Conservation (phyloP, 441 rosid species). For the Adansonia rubrostipa region DNA sequence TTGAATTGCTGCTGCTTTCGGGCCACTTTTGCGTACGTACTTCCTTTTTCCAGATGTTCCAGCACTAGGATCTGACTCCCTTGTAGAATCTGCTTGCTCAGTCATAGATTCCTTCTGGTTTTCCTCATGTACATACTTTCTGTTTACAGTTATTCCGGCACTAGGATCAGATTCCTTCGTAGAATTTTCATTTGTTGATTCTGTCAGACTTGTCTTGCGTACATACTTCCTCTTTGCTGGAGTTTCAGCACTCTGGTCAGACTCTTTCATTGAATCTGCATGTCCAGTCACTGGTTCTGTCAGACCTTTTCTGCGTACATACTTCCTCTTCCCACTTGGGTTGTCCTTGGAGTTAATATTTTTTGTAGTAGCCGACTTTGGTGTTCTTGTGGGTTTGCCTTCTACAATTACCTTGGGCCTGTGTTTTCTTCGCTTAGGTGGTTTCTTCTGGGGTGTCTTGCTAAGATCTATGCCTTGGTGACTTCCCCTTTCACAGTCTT, state of each 20-base stretch:
- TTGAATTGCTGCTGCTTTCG: constrained; percentile 22
- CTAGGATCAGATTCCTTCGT: constrained; percentile 26
- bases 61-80: constrained; percentile 34
- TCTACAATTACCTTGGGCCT: constrained; percentile 82
- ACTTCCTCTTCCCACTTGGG: constrained; percentile 63
- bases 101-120: constrained; percentile 48
- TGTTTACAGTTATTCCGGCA: constrained; percentile 44
- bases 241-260: constrained; percentile 34
- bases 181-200: constrained; percentile 45
- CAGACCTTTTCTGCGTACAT: constrained; percentile 52
- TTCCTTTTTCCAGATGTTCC: no score
- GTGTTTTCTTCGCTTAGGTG: constrained; percentile 72
- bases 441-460: constrained; percentile 75
- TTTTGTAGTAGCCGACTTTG: constrained; percentile 45
- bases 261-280: constrained; percentile 33
- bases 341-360: constrained; percentile 37
- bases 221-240: constrained; percentile 62
- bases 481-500: constrained; percentile 37
- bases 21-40: no score
- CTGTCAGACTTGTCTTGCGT: constrained; percentile 50
- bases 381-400: constrained; percentile 63
- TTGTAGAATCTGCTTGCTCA: constrained; percentile 37
- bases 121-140: constrained; percentile 57
- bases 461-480: constrained; percentile 64
- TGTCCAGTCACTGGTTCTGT: constrained; percentile 50